These are phyloP conservation scores for Bacterosira constricta DNA, from an alignment of 108 stramenopile species.

Conservation along the genomic window DNA sequence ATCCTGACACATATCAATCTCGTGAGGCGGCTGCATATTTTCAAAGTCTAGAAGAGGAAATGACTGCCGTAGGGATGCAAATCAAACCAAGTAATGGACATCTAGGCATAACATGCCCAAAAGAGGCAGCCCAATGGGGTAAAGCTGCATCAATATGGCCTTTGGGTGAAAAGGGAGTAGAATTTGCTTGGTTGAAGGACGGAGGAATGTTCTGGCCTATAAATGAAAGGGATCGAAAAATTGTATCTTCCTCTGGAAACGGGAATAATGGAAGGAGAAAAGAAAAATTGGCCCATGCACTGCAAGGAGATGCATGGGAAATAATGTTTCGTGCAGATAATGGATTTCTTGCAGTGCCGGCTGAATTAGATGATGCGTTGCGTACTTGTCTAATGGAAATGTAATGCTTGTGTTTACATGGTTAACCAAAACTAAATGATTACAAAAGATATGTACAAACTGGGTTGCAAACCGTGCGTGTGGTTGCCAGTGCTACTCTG, in stretches of 20 bases:
- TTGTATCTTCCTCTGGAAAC: neutral
- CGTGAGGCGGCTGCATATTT: slow-evolving; percentile 44
- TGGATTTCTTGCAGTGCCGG: slow-evolving; percentile 42
- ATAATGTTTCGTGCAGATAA: slow-evolving; percentile 53
- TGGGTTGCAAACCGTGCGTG: too few relatives aligned
- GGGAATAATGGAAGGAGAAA: neutral
- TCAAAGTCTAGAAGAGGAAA: slow-evolving; percentile 39
- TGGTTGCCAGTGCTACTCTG: too few relatives aligned
- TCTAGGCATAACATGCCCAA: slow-evolving; percentile 45
- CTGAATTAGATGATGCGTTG: slow-evolving; percentile 35
- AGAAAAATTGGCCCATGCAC: slow-evolving; percentile 24
- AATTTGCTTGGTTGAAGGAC: slow-evolving; percentile 43
- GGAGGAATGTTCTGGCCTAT: slow-evolving; percentile 50
- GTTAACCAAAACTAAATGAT: too few relatives aligned
- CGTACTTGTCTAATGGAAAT: neutral
- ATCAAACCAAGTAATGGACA: slow-evolving; percentile 51
- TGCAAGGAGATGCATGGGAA: slow-evolving; percentile 52
- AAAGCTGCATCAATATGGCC: slow-evolving; percentile 52
- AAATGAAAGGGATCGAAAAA: neutral
- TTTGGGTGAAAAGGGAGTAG: slow-evolving; percentile 43
- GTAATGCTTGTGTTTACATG: too few relatives aligned
- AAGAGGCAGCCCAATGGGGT: slow-evolving; percentile 45
- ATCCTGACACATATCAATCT: slow-evolving; percentile 47
- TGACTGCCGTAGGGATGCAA: slow-evolving; percentile 19
- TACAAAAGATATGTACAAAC: too few relatives aligned